Evolutionary conservation across 805 yeast genomes (phyloP), one percentile per base, ranked within the genome.

Genomic region (Wickerhamiella cacticola): DNA sequence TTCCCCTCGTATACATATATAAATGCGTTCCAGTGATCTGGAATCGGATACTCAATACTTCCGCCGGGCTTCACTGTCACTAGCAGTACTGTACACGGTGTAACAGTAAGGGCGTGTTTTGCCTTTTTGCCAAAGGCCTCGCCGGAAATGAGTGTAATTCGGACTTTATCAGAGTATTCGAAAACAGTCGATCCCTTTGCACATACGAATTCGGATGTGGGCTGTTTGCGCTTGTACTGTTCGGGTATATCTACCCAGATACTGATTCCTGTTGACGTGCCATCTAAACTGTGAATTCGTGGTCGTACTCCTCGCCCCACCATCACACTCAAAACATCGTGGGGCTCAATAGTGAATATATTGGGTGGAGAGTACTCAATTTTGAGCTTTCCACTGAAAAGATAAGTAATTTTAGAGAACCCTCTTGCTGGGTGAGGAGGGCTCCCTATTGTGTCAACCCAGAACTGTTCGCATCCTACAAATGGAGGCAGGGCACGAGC

Each of bases 11-110:
- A 49, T 22, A 56, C 53, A 41, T 57, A 60, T 8, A 59, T 51
- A 36, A 62, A 60, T 3, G 63, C 60, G 48, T 59, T 63, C 57
- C 59, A 62, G 21, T 50, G 57, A 12, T 51, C 36, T 34, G 59
- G 59, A 15, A 55, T 53, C 3, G 52, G 48, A 7, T 52, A 29
- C 22, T 43, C 49, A 12, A 56, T 18, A 15, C 13, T 13, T 3
- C 52, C 43, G 10, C 52, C 54, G 5, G 56, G 55, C 40, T 45
- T 48, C 9, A 55, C 16, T 1, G 33, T 15, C 22, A 49, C 46
- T 29, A 48, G 49, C n/a, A 55, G 41, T 1, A 55, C 29, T 9
- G 47, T 45, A 1, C 51, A 51, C 6, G 57, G 57, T 6, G 57
- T 53, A 5, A 50, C 28, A 10, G 57, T 54, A 34, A 56, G 48